Evolutionary conservation across 371 early-diverging fungal species (phyloP), one percentile per base, ranked within the genome.

Genomic region (Mortierella sp.): DNA sequence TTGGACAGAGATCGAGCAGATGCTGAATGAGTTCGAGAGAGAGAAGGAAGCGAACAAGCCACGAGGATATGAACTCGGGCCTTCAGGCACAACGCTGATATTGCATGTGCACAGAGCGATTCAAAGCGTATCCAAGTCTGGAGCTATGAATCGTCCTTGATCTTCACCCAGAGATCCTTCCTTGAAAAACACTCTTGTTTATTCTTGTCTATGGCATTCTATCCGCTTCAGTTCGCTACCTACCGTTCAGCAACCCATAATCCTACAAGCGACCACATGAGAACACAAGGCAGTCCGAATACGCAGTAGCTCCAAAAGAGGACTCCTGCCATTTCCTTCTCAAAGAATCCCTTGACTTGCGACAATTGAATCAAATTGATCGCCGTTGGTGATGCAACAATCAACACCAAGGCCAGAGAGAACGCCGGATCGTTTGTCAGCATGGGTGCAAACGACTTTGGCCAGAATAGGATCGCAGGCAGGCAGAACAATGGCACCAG

Each of bases 261-360:
- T 9, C 83, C 85, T 16, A 82, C 58, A 65, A 86, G 81, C 19
- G 86, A 84, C 51, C 82, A 78, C 9, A 81, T 61, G 9, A 85
- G 80, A 51, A 86, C 79, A 14, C 83, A 71, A 8, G 89, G 87
- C 2, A 84, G 65, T 54, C 85, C 86, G 27, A 84, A 56, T 18
- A 88, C 76, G 8, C 87, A 86, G 54, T 88, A 88, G 52, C 83
- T 86, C 86, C 86, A 87, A 55, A 88, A 86, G 30, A 88, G 52
- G 26, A 88, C 80, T 21, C 71, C 79, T 0, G 86, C 62, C 87
- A 88, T 86, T 54, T 86, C 86, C 23, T 84, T 72, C 58, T 87
- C 86, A 68, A 83, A 88, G 24, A 82, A 71, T 7, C 81, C 80
- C 58, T 83, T 85, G 57, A 86, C 84, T 58, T 86, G 87, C 9